Evolutionary conservation across 345 rosid species (phyloP), one percentile per base, ranked within the genome.

Genomic region (Eucalyptus sideroxylon): DNA sequence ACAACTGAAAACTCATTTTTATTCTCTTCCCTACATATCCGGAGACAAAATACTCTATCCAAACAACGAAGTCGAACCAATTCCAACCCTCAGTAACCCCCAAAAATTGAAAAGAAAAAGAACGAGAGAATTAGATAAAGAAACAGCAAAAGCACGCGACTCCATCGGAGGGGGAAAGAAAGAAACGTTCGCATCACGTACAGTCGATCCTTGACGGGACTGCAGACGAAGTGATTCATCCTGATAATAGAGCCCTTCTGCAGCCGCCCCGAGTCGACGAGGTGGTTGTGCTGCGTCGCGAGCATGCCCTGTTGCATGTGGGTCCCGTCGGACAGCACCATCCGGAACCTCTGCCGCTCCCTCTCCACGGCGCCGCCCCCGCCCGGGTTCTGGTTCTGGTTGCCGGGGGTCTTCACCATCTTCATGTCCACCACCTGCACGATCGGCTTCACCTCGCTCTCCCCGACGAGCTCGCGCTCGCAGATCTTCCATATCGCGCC

Each of bases 371-470:
- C 6, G 42, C 94, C 10, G 23, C 11, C 11, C 42, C 94, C 10
- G 31, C 47, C 30, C 47, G 85, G 72, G 82, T 92, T 92, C 86
- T 91, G 93, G 67, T 91, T 91, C 62, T 90, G 94, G 23, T 92
- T 93, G 62, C 90, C 93, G 86, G 91, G 93, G 91, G 94, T 91
- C 88, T 89, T 95, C 81, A 96, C 94, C 88, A 83, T 50, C 93
- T 94, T 97, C 91, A 98, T 24, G n/a, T 96, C 99, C 88, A 92
- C 92, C 89, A 96, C 95, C 89, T 97, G 99, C 86, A 97, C 89
- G 56, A 94, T 91, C 49, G 98, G 99, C 89, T 90, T 93, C 92
- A 94, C 37, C 3, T 95, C 95, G 88, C 21, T 88, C 87, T 95
- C 95, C 44, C 88, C 86, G 82, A 92, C 16, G 37, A 93, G 93